Evolutionary conservation across 257 asterid genomes (phyloP).

Genomic region (Parsonsia alboflavescens): DNA sequence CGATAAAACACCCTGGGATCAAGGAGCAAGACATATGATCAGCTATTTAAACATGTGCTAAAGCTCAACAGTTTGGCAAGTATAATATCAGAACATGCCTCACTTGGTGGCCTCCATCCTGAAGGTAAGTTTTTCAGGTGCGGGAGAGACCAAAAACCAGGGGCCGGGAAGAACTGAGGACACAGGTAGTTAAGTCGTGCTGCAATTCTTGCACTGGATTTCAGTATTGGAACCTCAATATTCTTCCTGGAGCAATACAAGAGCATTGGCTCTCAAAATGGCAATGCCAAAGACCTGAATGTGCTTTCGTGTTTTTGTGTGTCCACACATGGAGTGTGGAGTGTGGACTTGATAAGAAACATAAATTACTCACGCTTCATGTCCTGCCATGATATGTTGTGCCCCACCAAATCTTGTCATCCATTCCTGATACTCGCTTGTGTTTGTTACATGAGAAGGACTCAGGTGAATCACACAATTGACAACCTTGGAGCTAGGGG

Average conservation of each 20-base stretch:
- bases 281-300: neutral
- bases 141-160: constrained; percentile 75
- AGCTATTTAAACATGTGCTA: constrained; percentile 7
- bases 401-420: constrained; percentile 82
- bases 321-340: neutral
- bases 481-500: constrained; percentile 56
- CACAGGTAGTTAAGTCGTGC: constrained; percentile 81
- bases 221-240: constrained; percentile 77
- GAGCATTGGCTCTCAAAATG: constrained; percentile 17
- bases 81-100: constrained; percentile 30
- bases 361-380: constrained; percentile 56
- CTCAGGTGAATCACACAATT: constrained; percentile 81
- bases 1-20: constrained; percentile 45
- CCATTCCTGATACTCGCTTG: constrained; percentile 64
- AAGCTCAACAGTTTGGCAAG: constrained; percentile 2
- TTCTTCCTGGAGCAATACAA: constrained; percentile 55
- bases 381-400: constrained; percentile 97
- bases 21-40: constrained; percentile 19
- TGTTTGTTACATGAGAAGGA: constrained; percentile 49
- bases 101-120: constrained; percentile 22
- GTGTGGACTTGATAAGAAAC: neutral
- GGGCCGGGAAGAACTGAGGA: constrained; percentile 88
- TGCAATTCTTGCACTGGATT: constrained; percentile 80
- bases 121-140: constrained; percentile 29
- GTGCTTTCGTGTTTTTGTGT: neutral